Percentiles rank a stretch among this genome's conserved stretches.
These are phyloP conservation scores for Aspergillus mulundensis DNA, from an alignment of 495 filamentous ascomycete genomes.

Conservation along the genomic window DNA sequence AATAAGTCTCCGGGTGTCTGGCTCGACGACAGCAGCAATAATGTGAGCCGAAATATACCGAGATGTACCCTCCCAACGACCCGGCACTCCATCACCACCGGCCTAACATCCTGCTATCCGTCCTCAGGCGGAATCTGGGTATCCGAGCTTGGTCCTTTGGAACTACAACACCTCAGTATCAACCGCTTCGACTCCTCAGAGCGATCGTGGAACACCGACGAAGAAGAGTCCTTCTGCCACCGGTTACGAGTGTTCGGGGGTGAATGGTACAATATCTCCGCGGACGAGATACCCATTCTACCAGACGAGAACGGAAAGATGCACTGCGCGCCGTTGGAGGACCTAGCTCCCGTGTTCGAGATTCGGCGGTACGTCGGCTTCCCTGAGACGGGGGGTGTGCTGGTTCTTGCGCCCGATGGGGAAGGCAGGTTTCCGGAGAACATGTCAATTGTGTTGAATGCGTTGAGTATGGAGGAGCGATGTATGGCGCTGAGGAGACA, in stretches of 20 bases:
- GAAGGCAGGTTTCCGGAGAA: not conserved
- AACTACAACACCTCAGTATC: not conserved
- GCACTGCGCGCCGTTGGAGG: too few relatives aligned
- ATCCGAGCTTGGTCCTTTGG: not conserved
- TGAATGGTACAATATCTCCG: not conserved
- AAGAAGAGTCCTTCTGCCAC: constrained; percentile 3
- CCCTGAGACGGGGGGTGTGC: not conserved
- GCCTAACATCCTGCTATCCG: constrained; percentile 6
- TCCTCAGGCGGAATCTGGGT: constrained; percentile 9
- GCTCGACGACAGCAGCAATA: too few relatives aligned
- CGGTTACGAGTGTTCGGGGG: constrained; percentile 5
- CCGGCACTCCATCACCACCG: not conserved
- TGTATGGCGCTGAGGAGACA: too few relatives aligned
- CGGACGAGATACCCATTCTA: not conserved
- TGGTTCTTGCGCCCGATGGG: not conserved
- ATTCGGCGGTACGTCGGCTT: constrained; percentile 4
- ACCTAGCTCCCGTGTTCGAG: not conserved
- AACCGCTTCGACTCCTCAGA: too few relatives aligned
- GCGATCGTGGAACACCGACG: too few relatives aligned
- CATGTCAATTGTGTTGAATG: too few relatives aligned
- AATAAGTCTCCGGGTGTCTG: too few relatives aligned
- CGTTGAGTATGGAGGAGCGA: too few relatives aligned
- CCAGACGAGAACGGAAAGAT: not conserved
- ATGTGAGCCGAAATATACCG: too few relatives aligned
- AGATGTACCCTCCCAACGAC: constrained; percentile 9